A percentile compares a stretch with the other conserved stretches of the same genome.
Evolutionary conservation across 1,284 basidiomycete species (phyloP).

Genomic region (Moesziomyces sp.): DNA sequence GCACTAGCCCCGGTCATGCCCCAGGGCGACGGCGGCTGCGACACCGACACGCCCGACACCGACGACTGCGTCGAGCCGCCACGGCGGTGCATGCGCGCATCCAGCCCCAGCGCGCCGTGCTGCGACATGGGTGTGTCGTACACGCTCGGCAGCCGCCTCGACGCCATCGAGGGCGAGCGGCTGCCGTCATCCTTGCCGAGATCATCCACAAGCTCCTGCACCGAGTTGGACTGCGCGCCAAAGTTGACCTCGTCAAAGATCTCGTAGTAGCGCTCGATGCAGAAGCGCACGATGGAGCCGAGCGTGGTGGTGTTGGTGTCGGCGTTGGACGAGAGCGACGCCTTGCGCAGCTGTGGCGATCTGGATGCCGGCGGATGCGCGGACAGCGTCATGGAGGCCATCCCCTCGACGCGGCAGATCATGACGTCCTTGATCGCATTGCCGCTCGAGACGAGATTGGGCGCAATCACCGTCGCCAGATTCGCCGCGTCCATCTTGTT

Average conservation of each 20-base stretch:
- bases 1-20: neutral
- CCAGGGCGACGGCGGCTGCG: constrained; percentile 17
- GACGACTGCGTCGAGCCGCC: constrained; percentile 16
- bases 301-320: constrained; percentile 73
- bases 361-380: neutral
- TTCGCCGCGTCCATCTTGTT: constrained; percentile 87
- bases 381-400: constrained; percentile 74
- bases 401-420: constrained; percentile 74
- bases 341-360: constrained; percentile 11
- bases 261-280: constrained; percentile 84
- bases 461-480: constrained; percentile 79
- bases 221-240: constrained; percentile 12
- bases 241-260: constrained; percentile 74
- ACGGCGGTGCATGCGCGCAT: constrained; percentile 8
- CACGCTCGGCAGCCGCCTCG: constrained; percentile 6
- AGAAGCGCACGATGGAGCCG: constrained; percentile 78
- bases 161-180: constrained; percentile 14
- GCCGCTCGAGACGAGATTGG: constrained; percentile 73
- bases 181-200: constrained; percentile 4
- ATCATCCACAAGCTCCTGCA: constrained; percentile 38
- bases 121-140: constrained; percentile 13
- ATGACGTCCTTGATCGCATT: constrained; percentile 53
- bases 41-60: constrained; percentile 7
- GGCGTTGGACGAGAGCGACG: constrained; percentile 3
- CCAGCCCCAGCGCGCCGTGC: neutral